A percentile compares a stretch with the other conserved stretches of the same genome.
phyloP scores from a whole-genome alignment of 176 grass and related monocot species.

The Oryza australiensis region DNA sequence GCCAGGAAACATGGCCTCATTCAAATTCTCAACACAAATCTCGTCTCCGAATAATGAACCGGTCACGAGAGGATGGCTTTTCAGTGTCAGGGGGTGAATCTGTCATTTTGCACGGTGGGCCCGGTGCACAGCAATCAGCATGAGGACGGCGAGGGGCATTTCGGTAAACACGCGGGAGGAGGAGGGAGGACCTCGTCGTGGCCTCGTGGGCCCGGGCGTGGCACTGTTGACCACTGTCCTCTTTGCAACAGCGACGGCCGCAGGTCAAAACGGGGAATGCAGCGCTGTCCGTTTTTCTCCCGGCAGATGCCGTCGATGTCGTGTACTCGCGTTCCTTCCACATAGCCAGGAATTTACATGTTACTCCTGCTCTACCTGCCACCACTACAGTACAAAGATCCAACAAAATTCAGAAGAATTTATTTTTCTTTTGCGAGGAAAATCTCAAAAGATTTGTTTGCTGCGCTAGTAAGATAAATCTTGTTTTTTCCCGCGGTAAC shows the following conservation, averaged over 20 bases:
- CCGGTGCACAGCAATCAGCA: not conserved
- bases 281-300: not conserved
- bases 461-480: not conserved
- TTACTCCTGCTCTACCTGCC: not conserved
- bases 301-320: not conserved
- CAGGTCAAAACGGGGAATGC: conserved; percentile 48
- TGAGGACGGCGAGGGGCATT: not conserved
- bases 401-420: not conserved
- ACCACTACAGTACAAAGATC: not conserved
- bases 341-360: not conserved
- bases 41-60: not conserved
- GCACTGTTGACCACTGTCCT: conserved; percentile 37
- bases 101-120: not conserved
- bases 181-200: not conserved
- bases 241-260: not conserved
- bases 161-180: conserved; percentile 12
- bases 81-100: not conserved
- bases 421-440: no score
- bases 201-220: not conserved
- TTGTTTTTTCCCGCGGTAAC: not conserved
- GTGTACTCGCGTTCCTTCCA: not conserved
- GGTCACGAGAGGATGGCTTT: not conserved
- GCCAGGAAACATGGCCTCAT: no score
- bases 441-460: no score
- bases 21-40: not conserved